Base-by-base conservation (phyloP, 768 basidiomycete species). In the Sarcomyxa edulis region DNA sequence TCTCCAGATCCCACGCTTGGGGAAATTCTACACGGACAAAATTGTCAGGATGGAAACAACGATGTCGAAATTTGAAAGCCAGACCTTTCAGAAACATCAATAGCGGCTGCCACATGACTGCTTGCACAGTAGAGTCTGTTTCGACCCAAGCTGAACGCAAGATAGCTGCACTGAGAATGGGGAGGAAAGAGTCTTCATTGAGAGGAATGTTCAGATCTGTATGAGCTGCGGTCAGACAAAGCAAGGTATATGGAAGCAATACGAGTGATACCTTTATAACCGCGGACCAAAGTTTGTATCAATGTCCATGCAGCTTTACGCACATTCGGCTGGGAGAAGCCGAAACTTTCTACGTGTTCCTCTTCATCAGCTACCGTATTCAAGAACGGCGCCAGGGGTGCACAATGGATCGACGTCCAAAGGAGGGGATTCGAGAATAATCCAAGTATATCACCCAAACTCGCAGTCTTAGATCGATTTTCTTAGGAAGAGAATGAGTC, bases 111-210 rank as follows among this genome's bases (percentile, higher is more conserved):
- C 83, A 84, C 74, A 92, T 81, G 1, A 58, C 56, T 3, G 62
- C 59, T 48, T 84, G 81, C 3, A 95, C 91, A 3, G 65, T 65
- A 2, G 65, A 46, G 47, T 95, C 91, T 1, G 71, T 64, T 53
- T 97, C 93, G 0, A 76, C 56, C 71, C 72, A 77, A 4, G 72
- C 71, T 4, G 84, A 81, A n/a, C 80, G 74, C 29, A 93, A 60
- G 5, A 82, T 59, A 0, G 74, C 78, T 1, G 62, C 51, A 37
- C 80, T 75, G 16, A 91, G 60, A 3, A 71, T 56, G 1, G 66
- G 64, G 2, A 82, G 18, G 27, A 64, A 1, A 47, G 43, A 1
- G 54, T 42, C 14, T 54, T 51, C 31, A 66, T 33, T 11, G 35
- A 23, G 20, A 37, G 22, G 11, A 32, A 38, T 21, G 26, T 22